Conservation (phyloP, 768 basidiomycete species). For the Sporobolomyces phaffii region DNA sequence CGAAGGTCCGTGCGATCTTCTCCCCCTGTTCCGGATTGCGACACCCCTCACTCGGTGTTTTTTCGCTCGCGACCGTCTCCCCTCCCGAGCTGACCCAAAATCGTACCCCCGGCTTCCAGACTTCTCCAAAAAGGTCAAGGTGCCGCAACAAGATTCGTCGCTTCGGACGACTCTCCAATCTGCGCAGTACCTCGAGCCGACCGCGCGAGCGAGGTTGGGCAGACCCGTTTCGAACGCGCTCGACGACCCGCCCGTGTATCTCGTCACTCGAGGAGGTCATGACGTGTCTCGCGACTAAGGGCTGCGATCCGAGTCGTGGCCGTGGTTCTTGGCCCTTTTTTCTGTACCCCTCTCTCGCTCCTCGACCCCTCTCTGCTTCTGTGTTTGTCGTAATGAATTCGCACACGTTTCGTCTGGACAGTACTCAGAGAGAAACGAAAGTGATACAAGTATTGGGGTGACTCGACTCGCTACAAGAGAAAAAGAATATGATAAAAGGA, state of each 20-base stretch:
- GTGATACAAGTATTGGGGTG: too few species aligned
- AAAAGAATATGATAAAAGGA: too few species aligned
- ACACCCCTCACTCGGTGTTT: too few species aligned
- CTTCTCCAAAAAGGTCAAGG: slow-evolving; percentile 24
- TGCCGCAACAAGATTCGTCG: slow-evolving; percentile 25
- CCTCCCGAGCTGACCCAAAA: background rate
- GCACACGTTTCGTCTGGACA: too few species aligned
- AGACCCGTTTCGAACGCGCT: background rate
- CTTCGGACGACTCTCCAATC: slow-evolving; percentile 12
- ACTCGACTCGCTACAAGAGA: too few species aligned
- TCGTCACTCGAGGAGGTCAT: background rate
- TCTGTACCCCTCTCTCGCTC: background rate
- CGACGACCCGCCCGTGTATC: background rate
- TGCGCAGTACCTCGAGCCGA: slow-evolving; percentile 30
- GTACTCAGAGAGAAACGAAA: too few species aligned
- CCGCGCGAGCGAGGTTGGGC: background rate
- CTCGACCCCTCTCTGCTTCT: background rate
- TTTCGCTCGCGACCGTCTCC: too few species aligned
- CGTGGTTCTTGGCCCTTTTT: background rate
- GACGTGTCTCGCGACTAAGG: background rate
- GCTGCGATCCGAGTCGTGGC: background rate
- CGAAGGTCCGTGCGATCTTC: background rate
- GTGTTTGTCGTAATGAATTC: too few species aligned
- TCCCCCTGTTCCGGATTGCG: background rate
- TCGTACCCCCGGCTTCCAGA: background rate